Conservation (phyloP, 257 asterid species). For the Penstemon davidsonii region DNA sequence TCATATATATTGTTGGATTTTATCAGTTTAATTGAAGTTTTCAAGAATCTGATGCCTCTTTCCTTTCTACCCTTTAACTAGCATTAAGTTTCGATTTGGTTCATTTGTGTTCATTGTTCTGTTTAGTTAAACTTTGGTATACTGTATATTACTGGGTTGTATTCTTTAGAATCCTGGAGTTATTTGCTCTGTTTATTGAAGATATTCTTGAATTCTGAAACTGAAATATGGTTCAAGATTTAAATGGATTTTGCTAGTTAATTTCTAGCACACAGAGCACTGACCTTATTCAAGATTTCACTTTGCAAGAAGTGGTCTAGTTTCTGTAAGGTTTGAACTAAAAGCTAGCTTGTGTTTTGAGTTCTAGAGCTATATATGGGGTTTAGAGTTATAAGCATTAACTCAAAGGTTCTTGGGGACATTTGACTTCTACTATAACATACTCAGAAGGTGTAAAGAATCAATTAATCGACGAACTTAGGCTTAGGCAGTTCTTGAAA, state of each 20-base stretch:
- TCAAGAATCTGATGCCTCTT: slow-evolving; percentile 19
- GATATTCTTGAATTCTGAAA: background rate
- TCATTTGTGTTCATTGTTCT: background rate
- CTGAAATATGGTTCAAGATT: background rate
- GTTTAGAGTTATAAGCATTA: no score
- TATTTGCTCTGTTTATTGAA: background rate
- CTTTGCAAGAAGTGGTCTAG: no score
- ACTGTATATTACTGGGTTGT: background rate
- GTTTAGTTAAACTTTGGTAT: background rate
- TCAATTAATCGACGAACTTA: no score
- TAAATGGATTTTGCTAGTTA: background rate
- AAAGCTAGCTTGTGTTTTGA: background rate
- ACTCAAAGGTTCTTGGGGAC: no score
- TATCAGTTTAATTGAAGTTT: background rate
- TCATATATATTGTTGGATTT: background rate
- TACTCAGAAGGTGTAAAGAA: no score
- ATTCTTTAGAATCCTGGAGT: background rate
- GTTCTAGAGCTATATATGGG: background rate
- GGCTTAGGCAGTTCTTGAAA: no score
- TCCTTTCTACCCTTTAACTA: background rate
- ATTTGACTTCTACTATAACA: no score
- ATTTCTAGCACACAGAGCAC: background rate
- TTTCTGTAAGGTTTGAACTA: slow-evolving; percentile 13
- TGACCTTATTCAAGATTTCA: background rate
- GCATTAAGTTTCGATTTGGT: background rate